Conservation (phyloP, 2,329 filamentous ascomycete species). For the Fusarium heterosporum region DNA sequence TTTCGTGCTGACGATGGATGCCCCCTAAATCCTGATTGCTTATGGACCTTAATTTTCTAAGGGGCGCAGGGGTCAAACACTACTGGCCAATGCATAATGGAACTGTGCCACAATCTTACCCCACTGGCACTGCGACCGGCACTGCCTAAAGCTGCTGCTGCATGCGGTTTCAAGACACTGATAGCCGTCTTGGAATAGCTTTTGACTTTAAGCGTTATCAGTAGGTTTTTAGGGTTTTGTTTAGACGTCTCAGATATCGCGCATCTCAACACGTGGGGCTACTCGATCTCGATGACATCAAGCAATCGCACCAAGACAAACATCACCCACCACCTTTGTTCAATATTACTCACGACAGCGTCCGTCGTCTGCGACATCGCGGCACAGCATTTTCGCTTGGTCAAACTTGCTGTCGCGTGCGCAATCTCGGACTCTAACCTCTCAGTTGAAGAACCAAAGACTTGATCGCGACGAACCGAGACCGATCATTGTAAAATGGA, state of each 20-base stretch:
- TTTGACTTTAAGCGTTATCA: background rate
- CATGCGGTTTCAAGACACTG: background rate
- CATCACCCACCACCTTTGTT: too few relatives aligned
- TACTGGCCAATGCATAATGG: constrained; percentile 9
- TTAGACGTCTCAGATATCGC: constrained; percentile 1
- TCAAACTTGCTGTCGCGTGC: too few relatives aligned
- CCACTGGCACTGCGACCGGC: background rate
- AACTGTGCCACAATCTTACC: background rate
- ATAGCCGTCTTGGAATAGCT: background rate
- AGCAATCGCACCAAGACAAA: too few relatives aligned
- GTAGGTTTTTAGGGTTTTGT: background rate
- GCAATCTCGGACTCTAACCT: too few relatives aligned
- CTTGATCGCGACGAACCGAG: too few relatives aligned
- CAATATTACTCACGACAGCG: too few relatives aligned
- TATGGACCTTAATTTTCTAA: background rate
- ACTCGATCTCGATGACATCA: constrained; percentile 3
- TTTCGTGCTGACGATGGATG: background rate
- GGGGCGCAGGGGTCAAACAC: background rate
- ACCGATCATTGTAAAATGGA: too few relatives aligned
- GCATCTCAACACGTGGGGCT: background rate
- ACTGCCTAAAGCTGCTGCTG: background rate
- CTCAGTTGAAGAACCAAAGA: too few relatives aligned
- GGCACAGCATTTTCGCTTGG: too few relatives aligned
- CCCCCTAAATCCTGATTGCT: constrained; percentile 4
- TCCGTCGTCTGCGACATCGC: too few relatives aligned